Evolutionary conservation across 768 basidiomycete genomes (phyloP), one percentile per base, ranked within the genome.

Genomic region (Kwoniella europaea): DNA sequence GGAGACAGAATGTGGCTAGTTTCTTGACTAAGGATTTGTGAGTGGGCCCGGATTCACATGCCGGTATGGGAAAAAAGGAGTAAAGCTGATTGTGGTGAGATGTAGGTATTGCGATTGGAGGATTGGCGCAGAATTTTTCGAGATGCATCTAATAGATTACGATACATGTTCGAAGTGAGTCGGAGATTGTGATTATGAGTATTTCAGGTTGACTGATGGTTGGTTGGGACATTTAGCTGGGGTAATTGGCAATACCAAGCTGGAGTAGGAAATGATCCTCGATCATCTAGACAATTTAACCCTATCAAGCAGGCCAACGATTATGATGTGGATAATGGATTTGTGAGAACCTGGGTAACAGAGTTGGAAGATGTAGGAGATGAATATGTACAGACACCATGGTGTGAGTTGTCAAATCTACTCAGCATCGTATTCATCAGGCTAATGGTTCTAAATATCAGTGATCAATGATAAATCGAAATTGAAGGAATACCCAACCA

Each of bases 101-200:
- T 44, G 16, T 67, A 79, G 79, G 54, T 82, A 83, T 64, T 78
- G 83, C 15, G 86, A 86, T 72, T 86, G 86, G 86, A 74, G 86
- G 3, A 72, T 86, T 13, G 86, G 85, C 3, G 86, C 85, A n/a
- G 86, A 86, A 71, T 85, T 83, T 76, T 86, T 86, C 71, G 86
- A 86, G 70, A 79, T 77, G 59, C 82, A 84, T 71, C 67, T 86
- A 55, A 72, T 85, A 10, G 85, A 85, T 65, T 83, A 85, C 62
- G 84, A 84, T 72, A 94, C 94, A 78, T 97, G 96, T 82, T 73
- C 85, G 24, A 89, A 88, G 77, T 80, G 72, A 77, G 79, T 76
- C 13, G 13, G 13, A 7, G 35, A 1, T 60, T 2, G 29, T n/a
- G 20, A 46, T 35, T 35, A 9, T 0, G 35, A 35, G 35, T 0